These are phyloP conservation scores for Rhodosporidiobolus odoratus DNA, from an alignment of 768 basidiomycete species.

Conservation along the genomic window DNA sequence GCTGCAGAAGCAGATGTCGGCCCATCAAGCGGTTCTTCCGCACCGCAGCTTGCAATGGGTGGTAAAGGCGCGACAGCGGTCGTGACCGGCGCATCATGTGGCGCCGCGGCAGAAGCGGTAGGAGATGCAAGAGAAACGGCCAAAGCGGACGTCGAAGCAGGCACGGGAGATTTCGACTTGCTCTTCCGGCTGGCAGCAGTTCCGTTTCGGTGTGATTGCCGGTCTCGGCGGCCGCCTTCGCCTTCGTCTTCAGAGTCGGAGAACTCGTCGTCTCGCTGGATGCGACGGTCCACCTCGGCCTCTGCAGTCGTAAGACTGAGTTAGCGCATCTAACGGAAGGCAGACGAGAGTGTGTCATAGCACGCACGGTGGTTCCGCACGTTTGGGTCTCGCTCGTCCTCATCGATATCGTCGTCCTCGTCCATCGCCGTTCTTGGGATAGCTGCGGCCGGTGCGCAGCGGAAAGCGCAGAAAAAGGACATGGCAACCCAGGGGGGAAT, in stretches of 20 bases:
- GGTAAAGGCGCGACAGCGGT: constrained; percentile 4
- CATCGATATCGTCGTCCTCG: constrained; percentile 82
- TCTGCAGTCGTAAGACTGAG: constrained; percentile 42
- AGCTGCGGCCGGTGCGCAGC: too few species aligned
- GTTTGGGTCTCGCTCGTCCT: constrained; percentile 73
- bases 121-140: constrained; percentile 11
- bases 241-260: constrained; percentile 99
- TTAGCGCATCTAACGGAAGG: background rate
- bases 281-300: constrained; percentile 69
- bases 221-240: constrained; percentile 51
- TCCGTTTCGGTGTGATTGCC: constrained; percentile 26
- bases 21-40: constrained; percentile 15
- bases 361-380: constrained; percentile 61
- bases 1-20: background rate
- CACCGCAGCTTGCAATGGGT: constrained; percentile 22
- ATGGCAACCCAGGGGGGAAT: too few species aligned
- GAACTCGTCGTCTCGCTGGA: constrained; percentile 79
- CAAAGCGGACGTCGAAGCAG: too few species aligned
- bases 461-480: too few species aligned
- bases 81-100: constrained; percentile 6
- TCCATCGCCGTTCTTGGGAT: constrained; percentile 72
- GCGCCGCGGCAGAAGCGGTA: constrained; percentile 1
- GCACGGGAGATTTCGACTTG: constrained; percentile 1
- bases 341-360: background rate
- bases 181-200: background rate